These are phyloP conservation scores for Hypoxylon sp. DNA, from an alignment of 2,329 filamentous ascomycete species.

Conservation along the genomic window DNA sequence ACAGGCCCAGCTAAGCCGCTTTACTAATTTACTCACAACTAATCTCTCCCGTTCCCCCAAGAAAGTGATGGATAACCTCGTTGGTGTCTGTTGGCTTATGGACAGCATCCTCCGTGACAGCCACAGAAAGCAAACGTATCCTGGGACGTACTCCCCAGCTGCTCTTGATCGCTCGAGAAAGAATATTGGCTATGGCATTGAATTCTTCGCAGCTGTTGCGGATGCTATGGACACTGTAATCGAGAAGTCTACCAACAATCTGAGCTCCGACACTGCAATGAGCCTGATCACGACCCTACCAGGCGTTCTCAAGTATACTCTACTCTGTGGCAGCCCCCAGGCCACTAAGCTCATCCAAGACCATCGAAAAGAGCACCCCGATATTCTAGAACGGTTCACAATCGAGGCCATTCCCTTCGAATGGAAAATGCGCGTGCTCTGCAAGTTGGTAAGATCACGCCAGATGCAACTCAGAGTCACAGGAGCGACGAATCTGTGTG, in stretches of 20 bases:
- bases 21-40: constrained; percentile 59
- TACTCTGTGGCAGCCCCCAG: constrained; percentile 57
- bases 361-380: constrained; percentile 56
- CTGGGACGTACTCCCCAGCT: constrained; percentile 33
- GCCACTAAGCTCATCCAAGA: constrained; percentile 55
- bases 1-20: constrained; percentile 60
- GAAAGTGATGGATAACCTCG: constrained; percentile 62
- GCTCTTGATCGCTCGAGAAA: constrained; percentile 52
- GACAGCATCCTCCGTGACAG: constrained; percentile 51
- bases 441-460: constrained; percentile 82
- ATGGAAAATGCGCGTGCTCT: constrained; percentile 79
- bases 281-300: constrained; percentile 60
- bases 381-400: constrained; percentile 58
- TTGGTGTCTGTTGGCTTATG: constrained; percentile 53
- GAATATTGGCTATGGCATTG: constrained; percentile 59
- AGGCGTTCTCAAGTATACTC: constrained; percentile 60
- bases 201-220: constrained; percentile 62
- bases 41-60: constrained; percentile 62
- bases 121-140: constrained; percentile 48
- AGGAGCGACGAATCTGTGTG: constrained; percentile 81
- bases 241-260: constrained; percentile 69
- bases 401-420: constrained; percentile 69
- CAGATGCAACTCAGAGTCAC: constrained; percentile 92
- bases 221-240: constrained; percentile 62
- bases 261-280: constrained; percentile 63